Evolutionary conservation across 2,329 filamentous ascomycete species (phyloP).

Genomic region (Penicillium verrucosum): DNA sequence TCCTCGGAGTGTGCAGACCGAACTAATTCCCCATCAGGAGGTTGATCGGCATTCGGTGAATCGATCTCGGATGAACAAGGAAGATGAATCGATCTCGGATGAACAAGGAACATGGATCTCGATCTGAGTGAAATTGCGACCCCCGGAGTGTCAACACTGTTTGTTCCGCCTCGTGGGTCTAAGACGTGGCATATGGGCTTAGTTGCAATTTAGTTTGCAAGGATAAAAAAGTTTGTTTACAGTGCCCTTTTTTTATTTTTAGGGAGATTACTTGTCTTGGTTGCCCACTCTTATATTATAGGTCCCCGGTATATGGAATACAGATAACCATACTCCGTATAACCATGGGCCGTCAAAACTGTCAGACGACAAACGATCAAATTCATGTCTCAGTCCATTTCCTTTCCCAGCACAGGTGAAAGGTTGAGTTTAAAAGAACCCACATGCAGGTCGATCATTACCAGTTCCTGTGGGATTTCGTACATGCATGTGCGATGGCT

Average conservation of each 20-base stretch:
- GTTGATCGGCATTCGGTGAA: background rate
- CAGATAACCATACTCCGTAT: too few species aligned
- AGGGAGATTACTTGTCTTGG: background rate
- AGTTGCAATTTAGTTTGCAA: background rate
- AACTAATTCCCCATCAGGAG: slow-evolving; percentile 3
- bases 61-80: background rate
- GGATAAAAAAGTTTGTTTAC: background rate
- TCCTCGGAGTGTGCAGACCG: background rate
- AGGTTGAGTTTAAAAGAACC: background rate
- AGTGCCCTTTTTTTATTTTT: background rate
- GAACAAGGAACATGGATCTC: slow-evolving; percentile 1
- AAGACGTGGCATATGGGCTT: slow-evolving; percentile 15
- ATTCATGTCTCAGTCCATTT: background rate
- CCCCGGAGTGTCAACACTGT: slow-evolving; percentile 10
- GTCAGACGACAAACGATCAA: background rate
- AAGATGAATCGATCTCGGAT: slow-evolving; percentile 1
- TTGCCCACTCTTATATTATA: background rate
- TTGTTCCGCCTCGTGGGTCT: slow-evolving; percentile 20
- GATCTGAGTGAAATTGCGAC: slow-evolving; percentile 1
- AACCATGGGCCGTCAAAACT: background rate
- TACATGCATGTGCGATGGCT: background rate
- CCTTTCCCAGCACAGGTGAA: background rate
- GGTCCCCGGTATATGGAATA: background rate
- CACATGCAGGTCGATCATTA: slow-evolving; percentile 14
- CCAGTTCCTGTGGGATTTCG: slow-evolving; percentile 1